Evolutionary conservation across 176 grass and related monocot genomes (phyloP).

Genomic region (Phoenix roebelenii): DNA sequence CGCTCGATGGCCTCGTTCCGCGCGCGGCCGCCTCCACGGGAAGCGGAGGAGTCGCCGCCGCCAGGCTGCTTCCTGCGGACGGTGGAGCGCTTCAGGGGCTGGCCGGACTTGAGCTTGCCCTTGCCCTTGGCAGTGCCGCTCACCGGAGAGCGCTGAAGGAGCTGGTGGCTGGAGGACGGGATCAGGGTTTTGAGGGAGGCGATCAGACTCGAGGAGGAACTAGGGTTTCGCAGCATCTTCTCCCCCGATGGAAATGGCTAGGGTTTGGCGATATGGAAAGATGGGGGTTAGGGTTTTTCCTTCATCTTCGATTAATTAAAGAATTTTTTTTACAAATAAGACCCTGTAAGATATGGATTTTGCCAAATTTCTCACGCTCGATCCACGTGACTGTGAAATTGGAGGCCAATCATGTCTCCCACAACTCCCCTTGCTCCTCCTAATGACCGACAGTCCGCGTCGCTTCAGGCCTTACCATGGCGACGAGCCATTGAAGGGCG

Average conservation of each 20-base stretch:
- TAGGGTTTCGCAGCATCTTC: background rate
- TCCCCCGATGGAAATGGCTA: slow-evolving; percentile 3
- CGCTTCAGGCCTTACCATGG: too few species aligned
- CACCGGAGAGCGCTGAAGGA: slow-evolving; percentile 35
- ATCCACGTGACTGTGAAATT: too few species aligned
- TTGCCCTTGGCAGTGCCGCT: slow-evolving; percentile 82
- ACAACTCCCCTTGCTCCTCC: too few species aligned
- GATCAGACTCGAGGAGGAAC: background rate
- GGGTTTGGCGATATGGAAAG: background rate
- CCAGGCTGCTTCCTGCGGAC: slow-evolving; percentile 33
- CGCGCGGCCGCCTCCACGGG: slow-evolving; percentile 16
- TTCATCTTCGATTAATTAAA: too few species aligned
- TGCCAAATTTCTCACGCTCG: too few species aligned
- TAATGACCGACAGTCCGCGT: too few species aligned
- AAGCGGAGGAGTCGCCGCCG: background rate
- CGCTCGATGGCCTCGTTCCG: slow-evolving; percentile 47
- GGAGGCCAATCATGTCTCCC: too few species aligned
- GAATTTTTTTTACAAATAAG: too few species aligned
- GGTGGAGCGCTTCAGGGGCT: slow-evolving; percentile 41
- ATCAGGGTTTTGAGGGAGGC: slow-evolving; percentile 7
- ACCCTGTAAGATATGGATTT: too few species aligned
- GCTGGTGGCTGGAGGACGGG: slow-evolving; percentile 25
- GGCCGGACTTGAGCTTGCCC: slow-evolving; percentile 44
- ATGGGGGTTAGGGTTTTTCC: too few species aligned
- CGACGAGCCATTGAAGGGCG: too few species aligned